Evolutionary conservation across 495 filamentous ascomycete genomes (phyloP), one percentile per base, ranked within the genome.

Genomic region (Penicillium longicatenatum): DNA sequence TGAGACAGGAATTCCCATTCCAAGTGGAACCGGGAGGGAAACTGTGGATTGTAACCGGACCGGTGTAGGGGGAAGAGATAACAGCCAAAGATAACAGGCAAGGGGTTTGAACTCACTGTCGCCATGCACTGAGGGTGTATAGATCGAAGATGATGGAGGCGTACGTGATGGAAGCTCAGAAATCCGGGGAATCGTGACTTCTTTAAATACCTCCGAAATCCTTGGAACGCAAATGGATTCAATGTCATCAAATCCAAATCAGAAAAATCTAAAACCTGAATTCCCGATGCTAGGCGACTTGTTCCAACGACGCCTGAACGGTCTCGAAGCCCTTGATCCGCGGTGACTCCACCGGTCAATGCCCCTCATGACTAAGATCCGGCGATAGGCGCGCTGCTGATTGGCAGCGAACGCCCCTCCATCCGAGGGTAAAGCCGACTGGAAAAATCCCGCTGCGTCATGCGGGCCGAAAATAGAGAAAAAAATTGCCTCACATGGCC

Each of bases 401-500:
- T 65, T 68, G 64, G 67, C 29, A 54, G 20, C 20, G 22, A 60
- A 29, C 54, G 59, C 61, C 64, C 60, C 64, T 60, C 64, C 56
- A 57, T 57, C 60, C 66, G 60, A 66, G 48, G 55, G 55, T 42
- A 52, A 62, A 61, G 61, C 61, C 61, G 61, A 65, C 35, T 35
- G 22, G 48, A 67, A 68, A 46, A 68, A 70, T 65, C 59, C 64
- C 64, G 64, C 61, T 67, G 65, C 67, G 67, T 70, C 67, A 70
- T 70, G 65, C 64, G 67, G 67, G 64, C 67, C 64, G 67, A 65
- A 58, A 58, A 63, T 59, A 63, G 50, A 51, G 45, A 21, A 21
- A 52, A 22, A 11, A 54, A 69, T 69, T 69, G 60, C 66, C 66
- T 69, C 66, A 64, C 26, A 26, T 26, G 26, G 26, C 7, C 26